A percentile compares a stretch with the other conserved stretches of the same genome.
These are phyloP conservation scores for Ogataea salicorniae DNA, from an alignment of 805 yeast species.

Conservation along the genomic window DNA sequence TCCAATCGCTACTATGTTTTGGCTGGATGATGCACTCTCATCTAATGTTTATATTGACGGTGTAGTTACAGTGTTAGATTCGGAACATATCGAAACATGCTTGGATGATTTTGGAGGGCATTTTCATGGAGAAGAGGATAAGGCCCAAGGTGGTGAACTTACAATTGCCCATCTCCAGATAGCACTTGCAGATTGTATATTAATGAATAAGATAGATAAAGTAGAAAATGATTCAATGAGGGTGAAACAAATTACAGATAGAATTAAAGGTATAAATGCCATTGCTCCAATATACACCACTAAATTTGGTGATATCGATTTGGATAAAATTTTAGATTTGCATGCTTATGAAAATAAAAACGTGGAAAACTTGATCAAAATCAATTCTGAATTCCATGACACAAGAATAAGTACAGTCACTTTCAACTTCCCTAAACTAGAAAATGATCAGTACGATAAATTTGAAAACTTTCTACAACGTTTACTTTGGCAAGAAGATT, in stretches of 20 bases:
- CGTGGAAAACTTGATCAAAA: slow-evolving; percentile 15
- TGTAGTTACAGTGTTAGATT: slow-evolving; percentile 81
- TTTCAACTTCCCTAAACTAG: slow-evolving; percentile 39
- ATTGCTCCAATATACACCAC: slow-evolving; percentile 65
- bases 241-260: slow-evolving; percentile 17
- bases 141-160: slow-evolving; percentile 22
- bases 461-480: slow-evolving; percentile 64
- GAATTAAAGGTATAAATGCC: slow-evolving; percentile 55
- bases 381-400: slow-evolving; percentile 37
- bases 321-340: slow-evolving; percentile 64
- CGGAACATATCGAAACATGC: slow-evolving; percentile 58
- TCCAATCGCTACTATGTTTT: slow-evolving; percentile 94
- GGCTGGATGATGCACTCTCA: slow-evolving; percentile 88
- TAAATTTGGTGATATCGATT: slow-evolving; percentile 67
- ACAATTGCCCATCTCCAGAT: slow-evolving; percentile 88
- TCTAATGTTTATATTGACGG: slow-evolving; percentile 89
- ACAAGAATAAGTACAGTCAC: slow-evolving; percentile 51
- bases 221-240: slow-evolving; percentile 24
- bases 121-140: slow-evolving; percentile 45
- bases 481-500: slow-evolving; percentile 65
- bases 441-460: slow-evolving; percentile 29
- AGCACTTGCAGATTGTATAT: slow-evolving; percentile 79
- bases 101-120: slow-evolving; percentile 71
- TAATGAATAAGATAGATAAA: slow-evolving; percentile 75
- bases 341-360: slow-evolving; percentile 63